Conservation (phyloP, 192 early-diverging fungal genomes). For the Kickxella alabastrina region DNA sequence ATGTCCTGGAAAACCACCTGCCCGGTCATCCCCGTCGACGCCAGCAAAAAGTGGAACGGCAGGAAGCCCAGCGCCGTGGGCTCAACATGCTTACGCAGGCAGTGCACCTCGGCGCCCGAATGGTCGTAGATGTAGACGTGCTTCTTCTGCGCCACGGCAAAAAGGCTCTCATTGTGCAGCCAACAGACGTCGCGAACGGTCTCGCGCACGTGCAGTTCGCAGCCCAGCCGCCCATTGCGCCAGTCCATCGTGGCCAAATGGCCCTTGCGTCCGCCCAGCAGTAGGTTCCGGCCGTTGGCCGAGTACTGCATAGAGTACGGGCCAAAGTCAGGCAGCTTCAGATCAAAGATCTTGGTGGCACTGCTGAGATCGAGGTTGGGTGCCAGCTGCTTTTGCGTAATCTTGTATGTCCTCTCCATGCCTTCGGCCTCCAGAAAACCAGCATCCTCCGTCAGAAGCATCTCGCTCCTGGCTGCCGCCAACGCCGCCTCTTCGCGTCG, state of each 20-base stretch:
- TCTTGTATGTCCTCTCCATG: conserved; percentile 84
- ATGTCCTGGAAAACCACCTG: conserved; percentile 90
- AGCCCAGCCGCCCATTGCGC: conserved; percentile 69
- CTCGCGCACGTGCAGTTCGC: conserved; percentile 85
- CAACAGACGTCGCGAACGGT: conserved; percentile 88
- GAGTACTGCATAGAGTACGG: conserved; percentile 91
- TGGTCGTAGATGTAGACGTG: conserved; percentile 93
- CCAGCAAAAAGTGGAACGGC: conserved; percentile 89
- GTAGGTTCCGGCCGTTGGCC: conserved; percentile 70
- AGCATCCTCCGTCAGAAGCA: conserved; percentile 70
- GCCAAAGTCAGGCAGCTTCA: conserved; percentile 75
- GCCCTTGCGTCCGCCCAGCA: conserved; percentile 77
- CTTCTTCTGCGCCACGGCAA: conserved; percentile 94
- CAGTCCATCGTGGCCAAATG: conserved; percentile 92
- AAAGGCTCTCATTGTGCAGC: conserved; percentile 93
- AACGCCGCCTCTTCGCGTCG: conserved; percentile 62
- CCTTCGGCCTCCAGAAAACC: conserved; percentile 87
- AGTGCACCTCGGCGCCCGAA: conserved; percentile 86
- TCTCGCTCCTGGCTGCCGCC: conserved; percentile 72
- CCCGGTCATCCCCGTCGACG: conserved; percentile 75
- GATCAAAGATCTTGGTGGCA: conserved; percentile 72
- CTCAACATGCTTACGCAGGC: conserved; percentile 76
- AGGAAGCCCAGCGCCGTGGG: conserved; percentile 83
- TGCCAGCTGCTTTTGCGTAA: conserved; percentile 64
- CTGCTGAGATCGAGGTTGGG: conserved; percentile 74